These are phyloP conservation scores for Kwoniella pini DNA, from an alignment of 768 basidiomycete species.

Conservation along the genomic window DNA sequence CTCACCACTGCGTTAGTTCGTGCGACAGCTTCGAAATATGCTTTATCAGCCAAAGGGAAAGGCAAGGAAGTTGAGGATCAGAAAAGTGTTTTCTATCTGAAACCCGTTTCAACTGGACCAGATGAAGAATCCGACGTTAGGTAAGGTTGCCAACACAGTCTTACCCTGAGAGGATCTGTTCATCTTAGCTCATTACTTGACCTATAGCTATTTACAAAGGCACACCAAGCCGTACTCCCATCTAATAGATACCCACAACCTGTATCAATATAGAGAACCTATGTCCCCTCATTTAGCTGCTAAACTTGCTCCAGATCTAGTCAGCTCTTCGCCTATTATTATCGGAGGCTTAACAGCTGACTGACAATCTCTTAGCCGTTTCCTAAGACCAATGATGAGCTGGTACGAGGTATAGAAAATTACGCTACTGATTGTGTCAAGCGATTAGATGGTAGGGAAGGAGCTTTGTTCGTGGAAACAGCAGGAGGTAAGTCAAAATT, in stretches of 20 bases:
- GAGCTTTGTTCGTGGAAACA: conserved; percentile 82
- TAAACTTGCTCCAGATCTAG: conserved; percentile 51
- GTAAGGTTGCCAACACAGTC: too few species aligned
- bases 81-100: conserved; percentile 58
- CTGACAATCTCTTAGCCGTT: conserved; percentile 48
- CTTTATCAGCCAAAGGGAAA: conserved; percentile 28
- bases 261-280: conserved; percentile 82
- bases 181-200: neutral
- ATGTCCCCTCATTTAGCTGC: conserved; percentile 92
- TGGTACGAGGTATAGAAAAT: conserved; percentile 66
- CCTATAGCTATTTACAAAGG: conserved; percentile 68
- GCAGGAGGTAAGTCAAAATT: conserved; percentile 76
- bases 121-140: conserved; percentile 77
- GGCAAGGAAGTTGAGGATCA: neutral
- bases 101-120: conserved; percentile 89
- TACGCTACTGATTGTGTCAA: conserved; percentile 64
- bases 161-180: neutral
- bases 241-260: conserved; percentile 65
- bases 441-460: conserved; percentile 19
- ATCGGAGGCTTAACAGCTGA: neutral
- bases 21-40: conserved; percentile 63
- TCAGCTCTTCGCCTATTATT: neutral
- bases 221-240: conserved; percentile 39
- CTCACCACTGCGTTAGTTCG: conserved; percentile 80
- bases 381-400: conserved; percentile 65